Evolutionary conservation across 352 stramenopile genomes (phyloP).

Genomic region (Globisporangium rhizosaccharum): DNA sequence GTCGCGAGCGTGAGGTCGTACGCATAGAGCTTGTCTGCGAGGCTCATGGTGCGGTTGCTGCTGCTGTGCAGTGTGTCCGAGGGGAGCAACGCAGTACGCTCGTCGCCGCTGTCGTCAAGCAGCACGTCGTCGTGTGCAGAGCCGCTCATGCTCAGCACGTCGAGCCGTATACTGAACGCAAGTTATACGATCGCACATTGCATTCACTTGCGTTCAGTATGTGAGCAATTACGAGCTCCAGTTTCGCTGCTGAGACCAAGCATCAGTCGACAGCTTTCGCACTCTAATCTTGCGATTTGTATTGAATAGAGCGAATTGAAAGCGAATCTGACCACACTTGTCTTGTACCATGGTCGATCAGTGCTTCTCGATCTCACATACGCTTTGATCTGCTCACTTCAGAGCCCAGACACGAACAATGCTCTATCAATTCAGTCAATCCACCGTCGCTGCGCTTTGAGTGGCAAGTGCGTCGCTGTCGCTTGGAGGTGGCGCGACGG

Average conservation of each 20-base stretch:
- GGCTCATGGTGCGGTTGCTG: constrained; percentile 30
- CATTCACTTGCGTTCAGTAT: background rate
- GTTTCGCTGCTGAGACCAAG: too few species aligned
- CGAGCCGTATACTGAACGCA: background rate
- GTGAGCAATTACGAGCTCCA: background rate
- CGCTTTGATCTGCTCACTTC: background rate
- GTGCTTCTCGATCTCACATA: background rate
- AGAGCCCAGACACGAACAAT: background rate
- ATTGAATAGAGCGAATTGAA: background rate
- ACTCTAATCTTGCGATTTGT: background rate
- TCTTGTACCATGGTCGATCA: too few species aligned
- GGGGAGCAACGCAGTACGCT: constrained; percentile 10
- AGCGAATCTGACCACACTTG: too few species aligned
- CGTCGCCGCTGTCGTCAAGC: constrained; percentile 1
- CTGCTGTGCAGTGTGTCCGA: background rate
- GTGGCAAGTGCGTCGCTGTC: constrained; percentile 24
- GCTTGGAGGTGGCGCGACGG: constrained; percentile 14
- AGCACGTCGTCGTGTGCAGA: background rate
- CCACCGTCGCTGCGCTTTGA: constrained; percentile 22
- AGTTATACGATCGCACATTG: background rate
- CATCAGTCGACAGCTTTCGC: background rate
- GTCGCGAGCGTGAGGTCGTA: constrained; percentile 74
- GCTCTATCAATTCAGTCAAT: background rate
- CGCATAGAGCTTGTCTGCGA: constrained; percentile 54
- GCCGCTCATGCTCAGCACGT: background rate